These are phyloP conservation scores for Cordyceps militaris DNA, from an alignment of 2,329 filamentous ascomycete genomes.

Conservation along the genomic window DNA sequence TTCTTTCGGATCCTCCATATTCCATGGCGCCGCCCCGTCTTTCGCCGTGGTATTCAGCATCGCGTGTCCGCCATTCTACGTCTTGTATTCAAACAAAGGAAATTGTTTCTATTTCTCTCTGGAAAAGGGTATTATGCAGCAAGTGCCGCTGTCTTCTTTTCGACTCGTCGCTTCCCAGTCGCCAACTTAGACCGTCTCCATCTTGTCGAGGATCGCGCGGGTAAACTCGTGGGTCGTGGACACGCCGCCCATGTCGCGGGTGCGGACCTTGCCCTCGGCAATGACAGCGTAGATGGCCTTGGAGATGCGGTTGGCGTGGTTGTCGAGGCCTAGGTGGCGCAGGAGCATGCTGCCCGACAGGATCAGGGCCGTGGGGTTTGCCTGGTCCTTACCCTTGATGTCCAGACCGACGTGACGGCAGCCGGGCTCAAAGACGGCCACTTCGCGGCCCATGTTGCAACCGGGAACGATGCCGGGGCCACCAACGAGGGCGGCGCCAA, in stretches of 20 bases:
- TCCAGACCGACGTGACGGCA: conserved; percentile 99
- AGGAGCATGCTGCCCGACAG: conserved; percentile 96
- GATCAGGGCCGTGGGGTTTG: conserved; percentile 93
- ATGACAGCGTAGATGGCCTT: conserved; percentile 75
- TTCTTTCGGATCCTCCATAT: background rate
- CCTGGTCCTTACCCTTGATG: conserved; percentile 99
- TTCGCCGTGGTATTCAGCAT: conserved; percentile 6
- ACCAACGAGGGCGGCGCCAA: conserved; percentile 92
- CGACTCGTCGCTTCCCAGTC: background rate
- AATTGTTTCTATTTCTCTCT: background rate
- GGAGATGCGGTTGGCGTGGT: conserved; percentile 97
- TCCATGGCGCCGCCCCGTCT: background rate
- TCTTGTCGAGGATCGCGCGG: conserved; percentile 85
- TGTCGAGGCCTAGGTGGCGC: conserved; percentile 91
- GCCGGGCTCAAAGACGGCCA: conserved; percentile 96
- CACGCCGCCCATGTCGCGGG: conserved; percentile 90
- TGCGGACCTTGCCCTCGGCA: conserved; percentile 80
- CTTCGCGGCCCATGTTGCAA: conserved; percentile 98
- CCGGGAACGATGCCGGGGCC: conserved; percentile 95
- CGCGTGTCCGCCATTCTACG: conserved; percentile 3
- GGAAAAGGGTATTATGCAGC: background rate
- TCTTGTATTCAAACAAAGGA: conserved; percentile 11
- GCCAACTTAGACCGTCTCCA: conserved; percentile 64
- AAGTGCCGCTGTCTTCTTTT: background rate
- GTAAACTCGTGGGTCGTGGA: conserved; percentile 93